Evolutionary conservation across 768 basidiomycete genomes (phyloP).

Genomic region (Serendipita indica): DNA sequence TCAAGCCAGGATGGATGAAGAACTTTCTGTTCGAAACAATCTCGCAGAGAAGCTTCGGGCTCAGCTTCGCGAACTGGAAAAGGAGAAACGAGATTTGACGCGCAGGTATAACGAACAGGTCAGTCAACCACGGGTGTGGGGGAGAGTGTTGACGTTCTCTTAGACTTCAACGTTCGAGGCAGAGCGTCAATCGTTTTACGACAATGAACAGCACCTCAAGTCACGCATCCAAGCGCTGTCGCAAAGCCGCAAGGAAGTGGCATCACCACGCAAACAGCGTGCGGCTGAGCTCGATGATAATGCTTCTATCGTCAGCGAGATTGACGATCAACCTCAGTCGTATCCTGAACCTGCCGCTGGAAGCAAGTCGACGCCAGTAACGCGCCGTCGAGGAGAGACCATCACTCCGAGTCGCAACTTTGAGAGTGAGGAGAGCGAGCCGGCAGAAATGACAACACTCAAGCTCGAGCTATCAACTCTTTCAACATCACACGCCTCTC

Average conservation of each 20-base stretch:
- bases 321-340: background rate
- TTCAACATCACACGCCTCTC: conserved; percentile 66
- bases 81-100: conserved; percentile 69
- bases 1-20: conserved; percentile 66
- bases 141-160: conserved; percentile 11
- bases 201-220: conserved; percentile 87
- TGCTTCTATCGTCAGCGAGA: background rate
- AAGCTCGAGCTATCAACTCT: conserved; percentile 74
- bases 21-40: conserved; percentile 68
- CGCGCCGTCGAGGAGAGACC: background rate
- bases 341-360: background rate
- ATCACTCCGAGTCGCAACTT: background rate
- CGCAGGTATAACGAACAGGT: conserved; percentile 86
- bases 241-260: conserved; percentile 46
- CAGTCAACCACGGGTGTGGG: conserved; percentile 15
- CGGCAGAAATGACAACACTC: conserved; percentile 77
- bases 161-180: conserved; percentile 82
- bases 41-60: conserved; percentile 66
- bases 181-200: conserved; percentile 82
- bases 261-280: conserved; percentile 12
- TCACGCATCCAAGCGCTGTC: conserved; percentile 72
- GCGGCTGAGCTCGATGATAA: conserved; percentile 9
- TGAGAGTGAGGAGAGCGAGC: conserved; percentile 51
- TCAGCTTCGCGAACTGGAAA: conserved; percentile 75
- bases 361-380: background rate